Base-by-base conservation (phyloP, 306 rosid species). In the Acacia confusa region DNA sequence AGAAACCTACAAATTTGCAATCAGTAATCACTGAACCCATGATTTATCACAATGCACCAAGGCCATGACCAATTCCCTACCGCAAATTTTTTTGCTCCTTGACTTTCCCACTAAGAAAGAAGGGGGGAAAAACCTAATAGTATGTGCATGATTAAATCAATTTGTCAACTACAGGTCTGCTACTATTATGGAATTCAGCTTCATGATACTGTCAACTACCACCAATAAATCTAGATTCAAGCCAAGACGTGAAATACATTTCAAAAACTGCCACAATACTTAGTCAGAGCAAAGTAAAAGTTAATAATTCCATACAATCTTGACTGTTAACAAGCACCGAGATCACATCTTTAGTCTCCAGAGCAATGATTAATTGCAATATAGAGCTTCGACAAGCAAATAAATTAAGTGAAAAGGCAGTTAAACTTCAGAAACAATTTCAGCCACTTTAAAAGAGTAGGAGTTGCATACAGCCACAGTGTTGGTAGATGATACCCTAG, bases 401-500 rank as follows among this genome's bases (percentile, higher is more conserved):
- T 67, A 68, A 19, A 61, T 64, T 41, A 30, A 78, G 71, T 8
- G 22, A 65, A 13, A 82, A 48, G 12, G 1, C 76, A 34, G 65
- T 14, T 0, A 3, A 69, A 55, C 0, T 40, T 52, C 14, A 40
- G 28, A 24, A 24, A 69, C 24, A 68, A 53, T 44, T 45, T 27
- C 57, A 45, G 41, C 32, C 47, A 76, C 53, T 57, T 67, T 67
- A 72, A 66, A 28, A 67, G 50, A 27, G 25, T 34, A 17, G 61
- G 77, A 55, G n/a, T 76, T 40, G 32, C 89, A 61, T 90, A 91
- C 94, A 84, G 86, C 94, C 30, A 45, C 74, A 9, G 79, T 71
- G 65, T 84, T 89, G 72, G 85, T 55, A 61, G 90, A 25, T 11
- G 75, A 45, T 27, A 89, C 41, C 87, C 45, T 91, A 2, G 87